Conservation (phyloP, 768 basidiomycete genomes). For the Tricholoma furcatifolium region DNA sequence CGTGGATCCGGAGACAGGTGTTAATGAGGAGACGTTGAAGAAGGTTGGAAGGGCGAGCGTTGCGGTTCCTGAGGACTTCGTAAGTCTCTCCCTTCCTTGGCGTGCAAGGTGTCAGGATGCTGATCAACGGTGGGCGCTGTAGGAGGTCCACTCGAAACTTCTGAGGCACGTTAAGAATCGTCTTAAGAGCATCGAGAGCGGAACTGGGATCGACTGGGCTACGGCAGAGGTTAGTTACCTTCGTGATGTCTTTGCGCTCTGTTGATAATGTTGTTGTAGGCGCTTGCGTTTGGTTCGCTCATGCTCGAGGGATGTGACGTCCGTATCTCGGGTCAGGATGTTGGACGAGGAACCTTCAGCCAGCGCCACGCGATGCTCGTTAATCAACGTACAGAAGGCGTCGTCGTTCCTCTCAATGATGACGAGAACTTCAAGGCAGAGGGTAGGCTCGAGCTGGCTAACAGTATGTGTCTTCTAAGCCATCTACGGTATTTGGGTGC, state of each 20-base stretch:
- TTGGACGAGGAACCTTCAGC: slow-evolving; percentile 88
- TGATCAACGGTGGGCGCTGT: slow-evolving; percentile 36
- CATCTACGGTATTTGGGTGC: not conserved
- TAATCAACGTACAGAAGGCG: slow-evolving; percentile 79
- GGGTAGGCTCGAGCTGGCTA: slow-evolving; percentile 82
- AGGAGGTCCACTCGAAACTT: slow-evolving; percentile 81
- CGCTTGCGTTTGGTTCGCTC: slow-evolving; percentile 84
- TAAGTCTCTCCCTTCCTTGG: slow-evolving; percentile 21
- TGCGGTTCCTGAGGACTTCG: slow-evolving; percentile 55
- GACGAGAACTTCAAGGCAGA: slow-evolving; percentile 57
- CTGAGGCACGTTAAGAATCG: slow-evolving; percentile 79
- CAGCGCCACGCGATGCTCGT: slow-evolving; percentile 92
- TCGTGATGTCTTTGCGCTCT: not conserved
- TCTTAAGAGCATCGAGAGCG: slow-evolving; percentile 64
- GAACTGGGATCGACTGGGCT: slow-evolving; percentile 82
- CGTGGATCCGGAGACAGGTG: slow-evolving; percentile 66
- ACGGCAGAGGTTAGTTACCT: slow-evolving; percentile 69
- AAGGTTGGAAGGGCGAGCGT: slow-evolving; percentile 72
- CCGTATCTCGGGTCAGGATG: slow-evolving; percentile 91
- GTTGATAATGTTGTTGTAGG: slow-evolving; percentile 39
- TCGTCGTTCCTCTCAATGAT: slow-evolving; percentile 81
- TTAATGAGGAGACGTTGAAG: slow-evolving; percentile 47
- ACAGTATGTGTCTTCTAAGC: slow-evolving; percentile 52
- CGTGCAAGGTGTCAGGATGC: slow-evolving; percentile 5
- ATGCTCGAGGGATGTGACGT: slow-evolving; percentile 82